These are phyloP conservation scores for Incumbomyces delicatus DNA, from an alignment of 2,329 filamentous ascomycete genomes.

Conservation along the genomic window DNA sequence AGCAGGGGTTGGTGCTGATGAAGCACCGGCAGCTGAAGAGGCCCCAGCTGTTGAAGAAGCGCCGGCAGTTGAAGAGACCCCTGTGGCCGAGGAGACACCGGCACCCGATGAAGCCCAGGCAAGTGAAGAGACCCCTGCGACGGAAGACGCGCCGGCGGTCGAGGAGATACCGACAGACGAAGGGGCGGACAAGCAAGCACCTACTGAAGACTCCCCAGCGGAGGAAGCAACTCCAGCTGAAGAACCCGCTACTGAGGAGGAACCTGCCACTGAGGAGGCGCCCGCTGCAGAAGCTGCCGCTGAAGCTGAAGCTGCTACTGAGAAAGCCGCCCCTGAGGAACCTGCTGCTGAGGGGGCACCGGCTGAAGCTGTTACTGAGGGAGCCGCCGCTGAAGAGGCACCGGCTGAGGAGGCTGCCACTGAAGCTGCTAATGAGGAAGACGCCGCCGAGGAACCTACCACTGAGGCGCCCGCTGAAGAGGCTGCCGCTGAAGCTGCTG, in stretches of 20 bases:
- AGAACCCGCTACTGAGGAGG: neutral
- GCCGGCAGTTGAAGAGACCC: too few relatives aligned
- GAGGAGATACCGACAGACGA: neutral
- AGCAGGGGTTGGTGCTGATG: neutral
- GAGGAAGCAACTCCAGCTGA: conserved; percentile 4
- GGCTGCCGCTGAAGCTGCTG: neutral
- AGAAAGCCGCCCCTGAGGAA: conserved; percentile 8
- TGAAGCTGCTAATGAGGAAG: conserved; percentile 3
- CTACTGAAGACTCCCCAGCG: neutral
- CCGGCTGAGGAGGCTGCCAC: neutral
- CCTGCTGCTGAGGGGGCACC: conserved; percentile 6
- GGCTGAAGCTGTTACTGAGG: neutral
- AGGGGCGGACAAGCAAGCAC: conserved; percentile 1
- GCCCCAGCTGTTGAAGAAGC: too few relatives aligned
- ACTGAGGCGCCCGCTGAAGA: neutral
- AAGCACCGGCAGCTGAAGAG: too few relatives aligned
- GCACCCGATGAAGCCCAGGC: too few relatives aligned
- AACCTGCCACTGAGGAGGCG: neutral
- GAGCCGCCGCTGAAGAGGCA: neutral
- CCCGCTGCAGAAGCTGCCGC: neutral
- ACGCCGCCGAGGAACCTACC: conserved; percentile 18
- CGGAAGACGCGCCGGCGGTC: too few relatives aligned
- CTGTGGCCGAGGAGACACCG: too few relatives aligned
- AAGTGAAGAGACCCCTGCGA: too few relatives aligned
- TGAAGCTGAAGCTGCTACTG: conserved; percentile 10